Evolutionary conservation across 495 filamentous ascomycete species (phyloP).

Genomic region (Friedmanniomyces simplex): DNA sequence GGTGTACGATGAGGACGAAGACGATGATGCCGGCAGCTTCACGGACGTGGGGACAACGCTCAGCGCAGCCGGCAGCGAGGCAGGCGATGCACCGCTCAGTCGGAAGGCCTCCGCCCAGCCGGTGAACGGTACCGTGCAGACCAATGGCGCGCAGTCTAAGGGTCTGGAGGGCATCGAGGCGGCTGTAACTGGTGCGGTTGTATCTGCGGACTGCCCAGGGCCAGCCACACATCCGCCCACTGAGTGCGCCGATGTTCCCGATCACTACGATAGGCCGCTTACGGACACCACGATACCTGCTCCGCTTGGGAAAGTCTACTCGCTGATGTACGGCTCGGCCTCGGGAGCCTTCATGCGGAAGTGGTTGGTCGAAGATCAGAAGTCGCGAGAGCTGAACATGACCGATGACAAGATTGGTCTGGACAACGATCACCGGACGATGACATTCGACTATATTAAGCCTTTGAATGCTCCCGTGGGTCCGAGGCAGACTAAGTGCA

Average conservation of each 20-base stretch:
- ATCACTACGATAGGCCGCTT: slow-evolving; percentile 73
- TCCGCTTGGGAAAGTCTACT: slow-evolving; percentile 87
- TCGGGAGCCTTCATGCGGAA: slow-evolving; percentile 72
- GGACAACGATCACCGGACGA: slow-evolving; percentile 57
- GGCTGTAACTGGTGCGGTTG: slow-evolving; percentile 38
- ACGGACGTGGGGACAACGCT: slow-evolving; percentile 47
- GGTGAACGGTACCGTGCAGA: slow-evolving; percentile 25
- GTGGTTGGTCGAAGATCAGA: slow-evolving; percentile 78
- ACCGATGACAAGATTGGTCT: slow-evolving; percentile 70
- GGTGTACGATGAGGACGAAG: slow-evolving; percentile 53
- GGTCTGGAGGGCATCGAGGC: slow-evolving; percentile 45
- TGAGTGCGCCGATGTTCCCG: slow-evolving; percentile 62
- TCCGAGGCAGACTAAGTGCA: slow-evolving; percentile 90
- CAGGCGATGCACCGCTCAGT: slow-evolving; percentile 25
- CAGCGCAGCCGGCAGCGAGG: slow-evolving; percentile 52
- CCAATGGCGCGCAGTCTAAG: slow-evolving; percentile 34
- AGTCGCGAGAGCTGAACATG: slow-evolving; percentile 74
- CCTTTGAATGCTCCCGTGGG: slow-evolving; percentile 75
- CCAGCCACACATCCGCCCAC: slow-evolving; percentile 75
- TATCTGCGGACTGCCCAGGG: slow-evolving; percentile 67
- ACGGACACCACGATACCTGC: slow-evolving; percentile 80
- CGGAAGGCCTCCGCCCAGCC: slow-evolving; percentile 14
- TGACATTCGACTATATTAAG: slow-evolving; percentile 84
- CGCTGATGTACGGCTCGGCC: slow-evolving; percentile 68
- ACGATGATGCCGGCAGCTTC: slow-evolving; percentile 50